phyloP scores from a whole-genome alignment of 148 eudicot genomes.

The Persicaria tinctoria region DNA sequence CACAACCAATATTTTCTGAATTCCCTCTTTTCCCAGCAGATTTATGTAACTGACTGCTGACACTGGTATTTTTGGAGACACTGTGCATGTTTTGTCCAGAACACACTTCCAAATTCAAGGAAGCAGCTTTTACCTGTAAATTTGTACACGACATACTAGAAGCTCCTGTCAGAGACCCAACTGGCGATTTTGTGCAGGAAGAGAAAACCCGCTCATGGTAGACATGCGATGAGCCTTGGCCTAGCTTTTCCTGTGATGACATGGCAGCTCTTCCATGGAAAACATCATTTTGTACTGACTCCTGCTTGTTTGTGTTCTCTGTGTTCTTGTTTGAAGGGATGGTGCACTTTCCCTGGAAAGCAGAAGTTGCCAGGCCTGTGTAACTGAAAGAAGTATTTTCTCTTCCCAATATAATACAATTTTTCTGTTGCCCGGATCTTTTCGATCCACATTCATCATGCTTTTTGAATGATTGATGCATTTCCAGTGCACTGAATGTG shows the following conservation, averaged over 20 bases:
- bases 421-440: slow-evolving; percentile 19
- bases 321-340: slow-evolving; percentile 14
- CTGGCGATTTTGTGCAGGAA: slow-evolving; percentile 18
- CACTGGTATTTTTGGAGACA: neutral
- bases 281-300: slow-evolving; percentile 14
- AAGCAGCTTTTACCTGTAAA: slow-evolving; percentile 13
- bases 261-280: slow-evolving; percentile 17
- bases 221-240: slow-evolving; percentile 12
- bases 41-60: neutral
- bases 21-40: slow-evolving; percentile 6
- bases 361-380: neutral
- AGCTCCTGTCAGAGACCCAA: slow-evolving; percentile 14
- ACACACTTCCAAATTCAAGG: slow-evolving; percentile 1
- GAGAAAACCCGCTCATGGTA: slow-evolving; percentile 5
- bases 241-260: slow-evolving; percentile 12
- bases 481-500: slow-evolving; percentile 6
- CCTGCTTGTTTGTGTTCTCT: neutral
- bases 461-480: slow-evolving; percentile 17
- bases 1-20: slow-evolving; percentile 12
- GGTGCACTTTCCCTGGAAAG: slow-evolving; percentile 9
- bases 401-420: neutral
- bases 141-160: slow-evolving; percentile 22
- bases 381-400: neutral
- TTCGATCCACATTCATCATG: slow-evolving; percentile 15
- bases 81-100: neutral